Conservation (phyloP, 371 early-diverging fungal species). For the Mucor lusitanicus region DNA sequence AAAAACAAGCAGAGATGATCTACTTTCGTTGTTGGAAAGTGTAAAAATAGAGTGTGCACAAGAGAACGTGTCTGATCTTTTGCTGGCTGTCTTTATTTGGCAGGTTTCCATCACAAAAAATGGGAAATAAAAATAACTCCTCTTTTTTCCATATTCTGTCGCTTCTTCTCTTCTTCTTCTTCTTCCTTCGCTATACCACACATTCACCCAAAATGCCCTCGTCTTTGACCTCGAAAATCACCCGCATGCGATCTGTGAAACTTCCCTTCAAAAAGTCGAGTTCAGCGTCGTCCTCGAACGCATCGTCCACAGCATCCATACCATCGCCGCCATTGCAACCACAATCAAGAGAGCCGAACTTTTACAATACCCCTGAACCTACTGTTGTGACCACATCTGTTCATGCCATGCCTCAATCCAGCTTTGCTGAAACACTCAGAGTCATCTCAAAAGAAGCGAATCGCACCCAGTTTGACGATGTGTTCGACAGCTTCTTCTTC, state of each 20-base stretch:
- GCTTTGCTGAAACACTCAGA: constrained; percentile 42
- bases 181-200: neutral
- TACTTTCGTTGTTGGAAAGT: neutral
- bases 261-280: constrained; percentile 31
- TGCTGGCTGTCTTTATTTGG: constrained; percentile 33
- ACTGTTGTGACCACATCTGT: constrained; percentile 7
- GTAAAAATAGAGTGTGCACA: constrained; percentile 1
- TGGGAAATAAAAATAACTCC: neutral
- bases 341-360: constrained; percentile 1
- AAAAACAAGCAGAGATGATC: neutral
- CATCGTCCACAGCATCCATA: constrained; percentile 21
- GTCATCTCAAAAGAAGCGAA: constrained; percentile 42
- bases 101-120: constrained; percentile 26
- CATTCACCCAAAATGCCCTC: constrained; percentile 20
- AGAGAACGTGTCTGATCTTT: constrained; percentile 30
- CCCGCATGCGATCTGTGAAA: constrained; percentile 37
- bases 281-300: constrained; percentile 4
- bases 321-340: constrained; percentile 4
- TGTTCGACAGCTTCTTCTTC: constrained; percentile 48
- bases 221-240: constrained; percentile 35
- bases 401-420: constrained; percentile 12
- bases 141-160: neutral
- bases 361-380: constrained; percentile 3
- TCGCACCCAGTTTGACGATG: constrained; percentile 39
- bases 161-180: constrained; percentile 4